Percentiles rank a stretch among this genome's conserved stretches.
These are phyloP conservation scores for Stevia rebaudiana DNA, from an alignment of 140 eudicot genomes.

Conservation along the genomic window DNA sequence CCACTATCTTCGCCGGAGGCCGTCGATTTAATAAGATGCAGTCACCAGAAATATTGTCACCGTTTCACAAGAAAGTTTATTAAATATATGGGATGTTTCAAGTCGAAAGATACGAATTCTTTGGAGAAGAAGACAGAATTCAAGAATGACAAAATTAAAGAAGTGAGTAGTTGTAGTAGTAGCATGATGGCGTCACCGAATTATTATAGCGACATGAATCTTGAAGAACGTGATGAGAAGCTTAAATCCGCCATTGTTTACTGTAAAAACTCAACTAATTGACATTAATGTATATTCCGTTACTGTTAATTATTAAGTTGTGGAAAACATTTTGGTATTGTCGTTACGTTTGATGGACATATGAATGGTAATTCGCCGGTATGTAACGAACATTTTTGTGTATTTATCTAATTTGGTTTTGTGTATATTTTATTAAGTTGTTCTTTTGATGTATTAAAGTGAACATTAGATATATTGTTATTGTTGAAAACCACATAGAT, in stretches of 20 bases:
- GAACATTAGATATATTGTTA: no score
- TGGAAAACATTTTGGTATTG: neutral
- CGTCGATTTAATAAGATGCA: constrained; percentile 1
- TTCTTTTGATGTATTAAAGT: no score
- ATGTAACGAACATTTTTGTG: no score
- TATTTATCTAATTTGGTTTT: no score
- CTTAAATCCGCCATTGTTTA: constrained; percentile 35
- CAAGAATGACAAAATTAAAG: neutral
- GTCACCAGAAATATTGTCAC: constrained; percentile 15
- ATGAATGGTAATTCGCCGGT: no score
- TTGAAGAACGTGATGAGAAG: constrained; percentile 35
- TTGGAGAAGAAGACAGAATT: neutral
- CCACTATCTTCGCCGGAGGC: constrained; percentile 10
- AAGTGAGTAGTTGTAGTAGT: neutral
- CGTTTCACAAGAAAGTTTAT: constrained; percentile 8
- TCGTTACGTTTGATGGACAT: no score
- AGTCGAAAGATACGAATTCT: constrained; percentile 6
- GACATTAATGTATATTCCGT: constrained; percentile 3
- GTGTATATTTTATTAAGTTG: no score
- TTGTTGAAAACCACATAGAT: no score
- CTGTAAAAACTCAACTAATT: constrained; percentile 16
- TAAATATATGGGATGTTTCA: constrained; percentile 21
- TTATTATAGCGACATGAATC: constrained; percentile 34
- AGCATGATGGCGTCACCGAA: constrained; percentile 20
- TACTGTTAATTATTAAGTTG: neutral